Evolutionary conservation across 2,329 filamentous ascomycete species (phyloP), one percentile per base, ranked within the genome.

Genomic region (Niveomyces coronatus): DNA sequence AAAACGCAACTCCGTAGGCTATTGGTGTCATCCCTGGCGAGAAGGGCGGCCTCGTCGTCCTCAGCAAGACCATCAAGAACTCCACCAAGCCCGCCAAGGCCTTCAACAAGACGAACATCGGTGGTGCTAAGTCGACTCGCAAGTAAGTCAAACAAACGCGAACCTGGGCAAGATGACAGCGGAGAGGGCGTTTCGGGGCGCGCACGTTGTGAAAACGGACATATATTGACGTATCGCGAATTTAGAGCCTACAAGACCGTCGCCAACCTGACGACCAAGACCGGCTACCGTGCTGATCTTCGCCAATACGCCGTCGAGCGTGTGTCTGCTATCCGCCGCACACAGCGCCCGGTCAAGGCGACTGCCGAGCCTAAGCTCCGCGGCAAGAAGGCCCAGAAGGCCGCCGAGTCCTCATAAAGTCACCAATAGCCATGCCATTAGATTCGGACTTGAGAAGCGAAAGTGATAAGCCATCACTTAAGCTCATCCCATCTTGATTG

Each of bases 211-310:
- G 23, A 13, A 13, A 27, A 23, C n/a, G 20, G 8, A 11, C 7
- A 10, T 20, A 20, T 53, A 41, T 50, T 42, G 40, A 51, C 44
- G 44, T 55, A 44, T 19, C 37, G 23, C 36, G 40, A 41, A 48
- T 35, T 2, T 49, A 91, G 86, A 76, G 82, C 83, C 69, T 96
- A 88, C 80, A 85, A 83, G 71, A 74, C 75, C 55, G 78, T 96
- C 62, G 87, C 87, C 68, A 82, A 77, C 71, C 71, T 73, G 62
- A 78, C 80, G 54, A 82, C 86, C 64, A 87, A 86, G 78, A 74
- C 75, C 61, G 76, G 80, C 60, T 98, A 96, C 82, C 85, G 84
- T 54, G 56, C 74, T 55, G 84, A 89, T 62, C 74, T 88, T 65
- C 82, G 82, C 53, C 67, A 75, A 57, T 71, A 72, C 56, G 88